Base-by-base conservation (phyloP, 2,329 filamentous ascomycete genomes). In the Xylariales sp. region DNA sequence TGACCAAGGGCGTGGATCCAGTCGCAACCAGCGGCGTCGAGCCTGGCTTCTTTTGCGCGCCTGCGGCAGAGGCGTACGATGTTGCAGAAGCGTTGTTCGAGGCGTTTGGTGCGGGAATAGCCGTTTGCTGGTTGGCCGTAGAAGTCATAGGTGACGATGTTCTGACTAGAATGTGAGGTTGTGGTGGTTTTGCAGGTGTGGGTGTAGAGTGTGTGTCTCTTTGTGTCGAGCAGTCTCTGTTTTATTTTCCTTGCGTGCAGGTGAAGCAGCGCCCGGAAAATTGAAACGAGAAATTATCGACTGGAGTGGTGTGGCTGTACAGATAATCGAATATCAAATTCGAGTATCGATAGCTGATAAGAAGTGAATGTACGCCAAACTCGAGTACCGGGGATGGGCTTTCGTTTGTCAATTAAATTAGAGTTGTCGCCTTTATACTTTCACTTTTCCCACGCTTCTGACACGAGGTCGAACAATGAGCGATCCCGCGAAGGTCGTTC, bases 51-150 rank as follows among this genome's bases (percentile, higher is more conserved):
- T 80, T 80, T 51, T 70, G 68, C 65, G 74, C 72, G 69, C 75
- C 71, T 62, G 73, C 79, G 69, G 79, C 78, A 57, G 78, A 81
- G 71, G 79, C 79, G 78, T 83, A 82, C 62, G 79, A 82, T 63
- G 68, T 60, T 64, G 75, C 70, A 63, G 75, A 71, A 60, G 74
- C 69, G 62, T 74, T 70, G 65, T 73, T 70, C 52, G 62, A 64
- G 63, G 69, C 67, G 65, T 69, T 77, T 59, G 72, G 70, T 71
- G 77, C 76, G 75, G 73, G 65, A 57, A 63, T 73, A 60, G 66
- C 61, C 59, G 68, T 72, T 61, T 73, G 69, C 66, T 73, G 65
- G 61, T 65, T 71, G 53, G 70, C 71, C 73, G 73, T 65, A 65
- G 76, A 79, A 74, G 75, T 80, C 76, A 80, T 80, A 77, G 68